Percentiles rank a stretch among this genome's conserved stretches.
Conservation (phyloP, 805 yeast species). For the Wickerhamiella spandovensis region DNA sequence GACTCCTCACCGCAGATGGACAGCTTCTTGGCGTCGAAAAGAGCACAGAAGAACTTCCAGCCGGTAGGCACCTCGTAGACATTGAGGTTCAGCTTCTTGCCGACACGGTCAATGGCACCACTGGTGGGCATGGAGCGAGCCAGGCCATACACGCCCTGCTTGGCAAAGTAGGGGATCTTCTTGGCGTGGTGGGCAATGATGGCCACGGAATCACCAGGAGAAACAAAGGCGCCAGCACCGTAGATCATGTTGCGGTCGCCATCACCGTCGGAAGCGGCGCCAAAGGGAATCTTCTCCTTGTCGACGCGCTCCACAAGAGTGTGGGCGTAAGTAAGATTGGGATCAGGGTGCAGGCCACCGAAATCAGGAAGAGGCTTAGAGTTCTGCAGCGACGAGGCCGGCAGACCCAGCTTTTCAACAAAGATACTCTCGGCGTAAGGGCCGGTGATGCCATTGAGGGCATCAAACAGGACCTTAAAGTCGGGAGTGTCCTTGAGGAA, state of each 20-base stretch:
- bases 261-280: constrained; percentile 99
- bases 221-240: constrained; percentile 86
- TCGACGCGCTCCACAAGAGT: constrained; percentile 84
- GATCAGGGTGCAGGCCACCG: constrained; percentile 97
- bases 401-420: constrained; percentile 70
- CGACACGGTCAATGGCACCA: constrained; percentile 86
- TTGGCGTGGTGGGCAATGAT: constrained; percentile 89
- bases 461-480: constrained; percentile 74
- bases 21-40: constrained; percentile 83
- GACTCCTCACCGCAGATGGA: constrained; percentile 98
- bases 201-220: constrained; percentile 98
- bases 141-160: constrained; percentile 76
- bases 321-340: constrained; percentile 86
- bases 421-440: constrained; percentile 85
- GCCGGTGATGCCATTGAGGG: constrained; percentile 91
- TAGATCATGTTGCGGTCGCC: constrained; percentile 98
- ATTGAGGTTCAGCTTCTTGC: constrained; percentile 55
- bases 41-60: constrained; percentile 95
- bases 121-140: constrained; percentile 98
- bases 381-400: constrained; percentile 61
- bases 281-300: constrained; percentile 66
- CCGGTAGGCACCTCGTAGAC: constrained; percentile 97
- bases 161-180: constrained; percentile 78
- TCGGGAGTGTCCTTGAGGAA: constrained; percentile 45
- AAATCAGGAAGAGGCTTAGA: constrained; percentile 72